phyloP scores from a whole-genome alignment of 257 asterid genomes.

The Ligustrum vulgare region DNA sequence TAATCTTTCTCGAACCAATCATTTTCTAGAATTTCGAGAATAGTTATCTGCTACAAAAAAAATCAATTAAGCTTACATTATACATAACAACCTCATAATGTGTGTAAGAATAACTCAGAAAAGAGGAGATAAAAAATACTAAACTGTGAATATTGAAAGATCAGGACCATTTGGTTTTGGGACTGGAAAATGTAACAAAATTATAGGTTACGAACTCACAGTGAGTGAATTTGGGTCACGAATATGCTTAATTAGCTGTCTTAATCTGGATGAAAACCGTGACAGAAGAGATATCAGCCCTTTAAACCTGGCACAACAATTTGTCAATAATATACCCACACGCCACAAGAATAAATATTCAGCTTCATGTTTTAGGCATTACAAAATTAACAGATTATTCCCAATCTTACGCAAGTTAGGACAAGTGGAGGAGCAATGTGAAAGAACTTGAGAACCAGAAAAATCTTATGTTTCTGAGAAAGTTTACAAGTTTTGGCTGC shows the following conservation, averaged over 20 bases:
- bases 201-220: conserved; percentile 41
- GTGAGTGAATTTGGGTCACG: conserved; percentile 75
- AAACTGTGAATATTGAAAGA: not conserved
- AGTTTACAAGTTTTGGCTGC: not conserved
- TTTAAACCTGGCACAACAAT: conserved; percentile 47
- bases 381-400: not conserved
- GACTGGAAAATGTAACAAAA: not conserved
- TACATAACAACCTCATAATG: not conserved
- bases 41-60: conserved; percentile 59
- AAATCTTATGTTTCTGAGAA: not conserved
- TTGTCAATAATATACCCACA: not conserved
- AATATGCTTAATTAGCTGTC: conserved; percentile 53
- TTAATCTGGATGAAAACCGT: conserved; percentile 70
- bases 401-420: not conserved
- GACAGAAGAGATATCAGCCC: conserved; percentile 67
- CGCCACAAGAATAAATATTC: not conserved
- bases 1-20: conserved; percentile 78
- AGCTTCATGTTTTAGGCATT: not conserved
- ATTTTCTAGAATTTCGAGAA: conserved; percentile 63
- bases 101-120: not conserved
- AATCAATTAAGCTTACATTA: conserved; percentile 10
- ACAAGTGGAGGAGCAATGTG: not conserved
- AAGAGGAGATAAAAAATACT: not conserved
- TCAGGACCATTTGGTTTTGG: not conserved
- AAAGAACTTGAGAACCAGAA: not conserved